Base-by-base conservation (phyloP, 148 eudicot species). In the Chenopodium berlandieri region DNA sequence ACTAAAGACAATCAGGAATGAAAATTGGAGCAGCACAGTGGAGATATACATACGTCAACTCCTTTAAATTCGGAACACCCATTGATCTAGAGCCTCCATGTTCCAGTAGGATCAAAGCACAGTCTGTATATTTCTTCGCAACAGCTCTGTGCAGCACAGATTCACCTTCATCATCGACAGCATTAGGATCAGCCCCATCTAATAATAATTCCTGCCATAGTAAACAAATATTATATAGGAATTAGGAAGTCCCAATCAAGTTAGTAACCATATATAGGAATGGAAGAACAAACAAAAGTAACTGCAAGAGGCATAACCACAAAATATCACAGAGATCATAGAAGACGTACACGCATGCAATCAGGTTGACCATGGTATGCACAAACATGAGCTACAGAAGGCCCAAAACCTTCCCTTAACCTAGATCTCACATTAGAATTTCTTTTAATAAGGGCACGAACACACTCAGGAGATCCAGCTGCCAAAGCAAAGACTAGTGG, bases 111-210 rank as follows among this genome's bases (percentile, higher is more conserved):
- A 96, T 92, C 83, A 92, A 63, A 77, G 99, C 97, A 85, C 99
- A 96, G 64, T 92, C 99, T 11, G 94, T 94, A 81, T 87, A 94
- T 83, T 91, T 94, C 90, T 94, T 96, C 48, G 97, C 83, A 86
- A 92, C 91, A 72, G 99, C 99, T 89, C 93, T 91, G 76, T 96
- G 99, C 70, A 96, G 91, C 65, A 96, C 94, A 71, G 98, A 89
- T 96, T 96, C 99, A 88, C 97, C 97, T 87, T 96, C 99, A 81
- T 94, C 98, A 64, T 96, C 98, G 72, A 96, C 91, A 74, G 95
- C 97, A 90, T 96, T 96, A 84, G 99, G 99, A 90, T 96, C 98
- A 80, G 99, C 94, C 58, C 98, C 98, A 74, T 95, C 99, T 88
- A 92, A 85, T 80, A 96, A 86, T 75, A 96, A 82, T 87, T 96